Base-by-base conservation (phyloP, 176 grass and related monocot species). In the Areca catechu region DNA sequence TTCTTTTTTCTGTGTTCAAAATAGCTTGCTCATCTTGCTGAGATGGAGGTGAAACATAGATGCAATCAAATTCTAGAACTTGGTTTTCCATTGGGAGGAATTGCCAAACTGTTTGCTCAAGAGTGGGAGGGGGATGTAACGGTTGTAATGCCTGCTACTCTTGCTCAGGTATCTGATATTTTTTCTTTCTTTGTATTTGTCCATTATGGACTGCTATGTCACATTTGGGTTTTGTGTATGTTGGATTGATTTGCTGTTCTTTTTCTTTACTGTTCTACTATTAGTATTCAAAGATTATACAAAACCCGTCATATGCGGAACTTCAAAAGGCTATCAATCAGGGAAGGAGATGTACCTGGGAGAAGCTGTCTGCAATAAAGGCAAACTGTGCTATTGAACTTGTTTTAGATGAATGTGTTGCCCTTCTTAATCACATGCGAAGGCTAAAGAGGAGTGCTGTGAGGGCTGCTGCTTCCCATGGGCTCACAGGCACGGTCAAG, bases 41-140 rank as follows among this genome's bases (percentile, higher is more conserved):
- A 95, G 66, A 95, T 89, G 90, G 90, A 95, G 71, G 82, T 95
- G 63, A 95, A 95, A 63, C 90, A 95, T 80, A 75, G 90, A 63
- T 95, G 82, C 66, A 83, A 95, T 67, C 90, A 95, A 86, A 68
- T 89, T 77, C 58, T 89, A 43, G 82, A 95, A 69, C 90, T 95
- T 72, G 85, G 90, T 52, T 89, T 95, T 77, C 82, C 85, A 5
- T 60, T 95, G 58, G 90, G 85, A 66, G 90, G 85, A 27, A 65
- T 95, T 43, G 85, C 85, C 4, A 95, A 95, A 49, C 74, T 95
- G 58, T 95, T 95, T 64, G 85, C 90, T 54, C 90, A 95, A 85
- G 85, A 95, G 23, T 95, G 90, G 90, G 90, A 95, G 69, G 90
- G 90, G 49, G 90, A 95, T 60, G 79, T 95, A 34, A 95, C 90